Percentiles rank a stretch among this genome's conserved stretches.
Evolutionary conservation across 495 filamentous ascomycete species (phyloP).

Genomic region (Pyrenula aspistea): DNA sequence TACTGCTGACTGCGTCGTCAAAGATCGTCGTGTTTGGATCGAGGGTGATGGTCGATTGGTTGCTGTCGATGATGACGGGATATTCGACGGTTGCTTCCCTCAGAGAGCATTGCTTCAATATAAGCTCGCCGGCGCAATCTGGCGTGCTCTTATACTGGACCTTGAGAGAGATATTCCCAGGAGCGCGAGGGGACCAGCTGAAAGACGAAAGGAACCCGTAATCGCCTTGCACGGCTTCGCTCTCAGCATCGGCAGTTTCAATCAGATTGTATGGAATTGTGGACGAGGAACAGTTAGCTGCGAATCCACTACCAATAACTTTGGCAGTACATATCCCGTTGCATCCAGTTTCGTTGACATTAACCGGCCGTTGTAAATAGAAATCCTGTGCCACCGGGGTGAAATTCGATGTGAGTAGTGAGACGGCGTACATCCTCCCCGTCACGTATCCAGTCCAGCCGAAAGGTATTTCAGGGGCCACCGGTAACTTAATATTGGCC

Average conservation of each 20-base stretch:
- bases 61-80: slow-evolving; percentile 3
- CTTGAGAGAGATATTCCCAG: slow-evolving; percentile 1
- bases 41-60: slow-evolving; percentile 4
- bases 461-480: background rate
- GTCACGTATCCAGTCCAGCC: background rate
- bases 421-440: background rate
- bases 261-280: slow-evolving; percentile 2
- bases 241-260: background rate
- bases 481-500: background rate
- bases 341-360: slow-evolving; percentile 2
- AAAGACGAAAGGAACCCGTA: background rate
- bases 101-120: slow-evolving; percentile 1
- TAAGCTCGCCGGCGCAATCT: slow-evolving; percentile 2
- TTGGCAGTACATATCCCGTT: slow-evolving; percentile 3
- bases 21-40: background rate
- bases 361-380: background rate
- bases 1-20: background rate
- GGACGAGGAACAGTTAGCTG: slow-evolving; percentile 2
- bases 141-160: slow-evolving; percentile 1
- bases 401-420: slow-evolving; percentile 2
- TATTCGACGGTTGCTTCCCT: slow-evolving; percentile 1
- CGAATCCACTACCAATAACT: slow-evolving; percentile 4
- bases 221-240: background rate
- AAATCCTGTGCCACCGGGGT: slow-evolving; percentile 3
- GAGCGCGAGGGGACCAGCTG: background rate